phyloP scores from a whole-genome alignment of 1,284 basidiomycete species.

The Peniophora sp. region DNA sequence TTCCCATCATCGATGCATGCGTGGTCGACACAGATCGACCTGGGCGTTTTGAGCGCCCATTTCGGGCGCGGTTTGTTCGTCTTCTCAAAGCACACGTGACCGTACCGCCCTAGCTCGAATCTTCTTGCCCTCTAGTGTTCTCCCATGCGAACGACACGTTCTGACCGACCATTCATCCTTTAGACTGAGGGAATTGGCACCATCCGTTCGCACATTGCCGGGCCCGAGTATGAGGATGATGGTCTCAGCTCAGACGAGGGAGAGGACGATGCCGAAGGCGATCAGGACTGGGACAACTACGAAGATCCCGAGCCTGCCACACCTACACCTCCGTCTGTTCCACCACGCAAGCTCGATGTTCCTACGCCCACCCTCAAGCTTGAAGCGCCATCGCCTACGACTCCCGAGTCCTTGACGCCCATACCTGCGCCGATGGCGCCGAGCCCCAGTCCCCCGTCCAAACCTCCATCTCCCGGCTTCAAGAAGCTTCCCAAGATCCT shows the following conservation, averaged over 20 bases:
- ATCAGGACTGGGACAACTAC: conserved; percentile 11
- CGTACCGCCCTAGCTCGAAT: no score
- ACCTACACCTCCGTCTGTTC: conserved; percentile 5
- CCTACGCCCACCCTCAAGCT: conserved; percentile 5
- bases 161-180: neutral
- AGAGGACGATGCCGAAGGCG: conserved; percentile 30
- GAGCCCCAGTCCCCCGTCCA: conserved; percentile 13
- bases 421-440: conserved; percentile 12
- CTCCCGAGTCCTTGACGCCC: conserved; percentile 7
- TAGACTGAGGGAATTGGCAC: conserved; percentile 89
- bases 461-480: conserved; percentile 20
- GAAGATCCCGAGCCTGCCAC: neutral
- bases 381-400: conserved; percentile 7
- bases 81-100: no score
- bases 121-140: neutral
- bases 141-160: neutral
- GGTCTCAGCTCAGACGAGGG: conserved; percentile 59
- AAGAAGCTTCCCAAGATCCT: conserved; percentile 27
- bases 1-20: neutral
- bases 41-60: no score
- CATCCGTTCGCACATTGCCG: conserved; percentile 56
- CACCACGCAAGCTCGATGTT: conserved; percentile 10
- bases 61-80: no score
- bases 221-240: conserved; percentile 65
- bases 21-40: no score